phyloP scores from a whole-genome alignment of 495 filamentous ascomycete genomes.

The Clohesyomyces aquaticus region DNA sequence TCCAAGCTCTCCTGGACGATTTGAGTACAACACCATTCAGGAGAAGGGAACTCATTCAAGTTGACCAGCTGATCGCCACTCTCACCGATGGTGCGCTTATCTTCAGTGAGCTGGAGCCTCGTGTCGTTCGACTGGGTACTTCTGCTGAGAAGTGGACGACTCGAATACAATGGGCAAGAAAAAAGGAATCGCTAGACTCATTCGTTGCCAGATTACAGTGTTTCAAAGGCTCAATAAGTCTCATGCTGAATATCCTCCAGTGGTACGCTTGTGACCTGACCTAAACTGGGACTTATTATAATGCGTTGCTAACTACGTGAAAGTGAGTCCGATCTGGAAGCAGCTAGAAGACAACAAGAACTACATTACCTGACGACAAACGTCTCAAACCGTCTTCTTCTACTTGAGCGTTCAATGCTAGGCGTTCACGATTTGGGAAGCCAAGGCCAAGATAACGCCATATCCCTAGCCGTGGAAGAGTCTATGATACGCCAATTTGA shows the following conservation, averaged over 20 bases:
- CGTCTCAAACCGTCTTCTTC: no score
- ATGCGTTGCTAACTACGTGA: no score
- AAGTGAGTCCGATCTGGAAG: no score
- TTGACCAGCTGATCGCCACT: constrained; percentile 17
- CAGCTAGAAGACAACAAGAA: no score
- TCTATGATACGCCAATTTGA: no score
- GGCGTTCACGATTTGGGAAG: no score
- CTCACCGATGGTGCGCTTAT: constrained; percentile 22
- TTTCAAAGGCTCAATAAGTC: constrained; percentile 8
- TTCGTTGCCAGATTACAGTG: constrained; percentile 1
- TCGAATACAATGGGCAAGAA: constrained; percentile 5
- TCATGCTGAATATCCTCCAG: constrained; percentile 22
- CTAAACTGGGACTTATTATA: no score
- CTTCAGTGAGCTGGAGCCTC: no score
- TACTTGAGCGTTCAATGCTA: no score
- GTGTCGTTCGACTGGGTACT: constrained; percentile 8
- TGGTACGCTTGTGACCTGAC: constrained; percentile 19
- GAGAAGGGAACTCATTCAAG: constrained; percentile 13
- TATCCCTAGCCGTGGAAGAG: no score
- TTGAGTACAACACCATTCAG: not conserved
- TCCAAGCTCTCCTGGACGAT: constrained; percentile 8
- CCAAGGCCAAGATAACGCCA: no score
- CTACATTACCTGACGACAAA: no score
- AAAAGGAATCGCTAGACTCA: not conserved
- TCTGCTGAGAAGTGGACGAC: not conserved